phyloP scores from a whole-genome alignment of 2,329 filamentous ascomycete species.

The Curvularia verruculosa region DNA sequence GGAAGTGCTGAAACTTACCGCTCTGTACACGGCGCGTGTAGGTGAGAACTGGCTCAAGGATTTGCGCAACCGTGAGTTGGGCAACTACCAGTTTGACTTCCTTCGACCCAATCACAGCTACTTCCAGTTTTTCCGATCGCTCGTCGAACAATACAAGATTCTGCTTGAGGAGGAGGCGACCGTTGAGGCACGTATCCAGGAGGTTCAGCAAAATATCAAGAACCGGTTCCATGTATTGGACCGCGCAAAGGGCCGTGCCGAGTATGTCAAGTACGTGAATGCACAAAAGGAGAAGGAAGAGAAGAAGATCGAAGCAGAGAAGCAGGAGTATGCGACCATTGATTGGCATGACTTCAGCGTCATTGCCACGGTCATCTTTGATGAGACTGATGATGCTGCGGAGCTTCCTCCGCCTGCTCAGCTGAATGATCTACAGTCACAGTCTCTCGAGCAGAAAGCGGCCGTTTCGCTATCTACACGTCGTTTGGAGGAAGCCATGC shows the following conservation, averaged over 20 bases:
- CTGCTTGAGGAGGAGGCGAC: constrained; percentile 75
- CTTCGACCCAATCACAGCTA: constrained; percentile 93
- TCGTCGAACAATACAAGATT: constrained; percentile 92
- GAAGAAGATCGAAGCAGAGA: constrained; percentile 83
- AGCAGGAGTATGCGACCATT: constrained; percentile 78
- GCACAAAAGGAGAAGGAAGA: constrained; percentile 87
- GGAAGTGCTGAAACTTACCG: constrained; percentile 74
- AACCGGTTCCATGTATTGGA: constrained; percentile 82
- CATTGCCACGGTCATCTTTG: constrained; percentile 93
- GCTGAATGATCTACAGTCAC: constrained; percentile 89
- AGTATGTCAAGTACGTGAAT: constrained; percentile 85
- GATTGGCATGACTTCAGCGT: constrained; percentile 99
- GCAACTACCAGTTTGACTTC: constrained; percentile 96
- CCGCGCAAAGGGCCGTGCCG: constrained; percentile 82
- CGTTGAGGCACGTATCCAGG: constrained; percentile 72
- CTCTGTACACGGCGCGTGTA: constrained; percentile 90
- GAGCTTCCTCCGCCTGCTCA: constrained; percentile 88
- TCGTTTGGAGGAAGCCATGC: constrained; percentile 94
- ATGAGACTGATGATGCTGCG: constrained; percentile 81
- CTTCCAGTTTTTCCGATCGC: constrained; percentile 91
- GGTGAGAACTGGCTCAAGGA: constrained; percentile 90
- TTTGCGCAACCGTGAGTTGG: constrained; percentile 83
- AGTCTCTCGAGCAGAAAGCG: constrained; percentile 93
- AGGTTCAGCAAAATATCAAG: constrained; percentile 74
- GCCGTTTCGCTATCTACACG: constrained; percentile 83